These are phyloP conservation scores for Trametes elegans DNA, from an alignment of 768 basidiomycete species.

Conservation along the genomic window DNA sequence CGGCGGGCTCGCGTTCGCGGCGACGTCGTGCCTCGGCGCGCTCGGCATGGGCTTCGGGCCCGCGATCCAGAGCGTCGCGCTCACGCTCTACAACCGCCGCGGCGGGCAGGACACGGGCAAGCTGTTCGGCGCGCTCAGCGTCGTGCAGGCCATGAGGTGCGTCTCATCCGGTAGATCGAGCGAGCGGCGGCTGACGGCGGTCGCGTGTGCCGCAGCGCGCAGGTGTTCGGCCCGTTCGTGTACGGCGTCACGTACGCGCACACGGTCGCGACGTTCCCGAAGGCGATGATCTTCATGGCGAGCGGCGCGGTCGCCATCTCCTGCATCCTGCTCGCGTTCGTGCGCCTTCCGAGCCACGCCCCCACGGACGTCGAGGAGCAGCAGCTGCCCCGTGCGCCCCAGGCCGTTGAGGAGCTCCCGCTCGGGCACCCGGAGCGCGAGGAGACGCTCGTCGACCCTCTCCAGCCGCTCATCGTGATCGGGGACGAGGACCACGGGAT, in stretches of 20 bases:
- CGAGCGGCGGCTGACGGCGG: neutral
- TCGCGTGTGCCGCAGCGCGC: slow-evolving; percentile 43
- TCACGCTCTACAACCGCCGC: slow-evolving; percentile 58
- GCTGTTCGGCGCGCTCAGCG: slow-evolving; percentile 79
- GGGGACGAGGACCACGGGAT: slow-evolving; percentile 11
- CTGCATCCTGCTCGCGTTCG: slow-evolving; percentile 44
- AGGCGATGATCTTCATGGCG: slow-evolving; percentile 65
- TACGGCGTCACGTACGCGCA: slow-evolving; percentile 70
- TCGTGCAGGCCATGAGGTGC: slow-evolving; percentile 67
- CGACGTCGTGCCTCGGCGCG: slow-evolving; percentile 48
- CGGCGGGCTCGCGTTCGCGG: slow-evolving; percentile 49
- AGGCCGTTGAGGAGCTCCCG: too few species aligned
- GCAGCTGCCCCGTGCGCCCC: neutral
- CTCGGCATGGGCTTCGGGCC: slow-evolving; percentile 65
- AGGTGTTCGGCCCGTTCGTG: slow-evolving; percentile 68
- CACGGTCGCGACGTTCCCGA: slow-evolving; percentile 70
- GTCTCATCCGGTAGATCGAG: too few species aligned
- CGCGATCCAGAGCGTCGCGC: slow-evolving; percentile 66
- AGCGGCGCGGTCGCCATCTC: slow-evolving; percentile 39
- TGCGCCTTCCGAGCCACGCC: slow-evolving; percentile 37
- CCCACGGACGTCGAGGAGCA: slow-evolving; percentile 18
- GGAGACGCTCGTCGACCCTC: slow-evolving; percentile 17
- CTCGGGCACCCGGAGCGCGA: slow-evolving; percentile 11
- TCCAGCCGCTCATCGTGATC: slow-evolving; percentile 16
- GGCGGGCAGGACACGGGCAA: slow-evolving; percentile 64